Base-by-base conservation (phyloP, 768 basidiomycete species). In the Trametes villosa region DNA sequence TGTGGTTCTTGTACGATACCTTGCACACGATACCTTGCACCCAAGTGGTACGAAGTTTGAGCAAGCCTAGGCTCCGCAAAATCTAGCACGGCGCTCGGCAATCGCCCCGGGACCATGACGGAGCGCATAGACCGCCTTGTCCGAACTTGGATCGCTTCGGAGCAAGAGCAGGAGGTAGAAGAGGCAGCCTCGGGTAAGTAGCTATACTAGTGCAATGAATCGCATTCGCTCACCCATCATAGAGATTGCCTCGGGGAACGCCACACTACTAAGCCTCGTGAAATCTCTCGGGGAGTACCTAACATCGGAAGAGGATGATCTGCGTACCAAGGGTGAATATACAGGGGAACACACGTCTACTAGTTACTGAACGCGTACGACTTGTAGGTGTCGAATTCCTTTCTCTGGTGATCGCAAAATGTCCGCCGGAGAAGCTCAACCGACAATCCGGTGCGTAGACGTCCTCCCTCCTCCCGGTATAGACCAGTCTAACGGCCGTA, bases 201-300 rank as follows among this genome's bases (percentile, higher is more conserved):
- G 26, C 20, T 17, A 8, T 34, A 4, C 40, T 29, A n/a, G 9
- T 34, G 38, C 68, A 34, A 18, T 20, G 2, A 6, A 83, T 79
- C 78, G 55, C n/a, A 59, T 53, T 53, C 42, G 40, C 3, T 65
- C 48, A 47, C 20, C 47, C 45, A 54, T 46, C 47, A 44, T 65
- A 87, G 86, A 76, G 49, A 75, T 87, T 54, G 82, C 84, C 15
- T 76, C 77, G 60, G 86, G 86, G 20, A 72, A 79, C 22, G 73
- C 83, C 9, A 82, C 86, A 20, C 77, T 97, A 15, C 77, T 95
- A 5, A 83, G 88, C 62, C 76, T 98, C 22, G 92, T 98, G 34
- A 94, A 92, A 70, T 86, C 87, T 26, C 82, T 97, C 0, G 93
- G 93, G 41, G 89, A 92, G 65, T 94, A 91, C 68, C 78, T 99